A percentile compares a stretch with the other conserved stretches of the same genome.
Conservation (phyloP, 495 filamentous ascomycete species). For the Cercophora samala region DNA sequence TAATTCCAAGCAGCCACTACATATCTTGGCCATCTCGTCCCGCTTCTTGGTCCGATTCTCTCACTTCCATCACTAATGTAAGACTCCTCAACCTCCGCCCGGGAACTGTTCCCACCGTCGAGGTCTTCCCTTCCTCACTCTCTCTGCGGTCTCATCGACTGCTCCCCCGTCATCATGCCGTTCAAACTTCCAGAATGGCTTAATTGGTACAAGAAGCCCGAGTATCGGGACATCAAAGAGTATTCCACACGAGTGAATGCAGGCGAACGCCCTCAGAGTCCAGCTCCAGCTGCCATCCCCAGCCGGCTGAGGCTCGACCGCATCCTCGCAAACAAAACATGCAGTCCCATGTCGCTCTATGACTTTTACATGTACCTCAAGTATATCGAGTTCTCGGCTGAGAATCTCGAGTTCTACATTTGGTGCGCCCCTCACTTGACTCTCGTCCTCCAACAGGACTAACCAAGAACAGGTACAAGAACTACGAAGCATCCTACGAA, state of each 20-base stretch:
- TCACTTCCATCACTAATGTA: not conserved
- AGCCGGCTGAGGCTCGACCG: constrained; percentile 37
- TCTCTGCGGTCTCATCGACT: not conserved
- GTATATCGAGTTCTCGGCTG: constrained; percentile 39
- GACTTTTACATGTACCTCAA: constrained; percentile 45
- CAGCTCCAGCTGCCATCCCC: constrained; percentile 35
- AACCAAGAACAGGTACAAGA: constrained; percentile 25
- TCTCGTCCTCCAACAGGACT: not conserved
- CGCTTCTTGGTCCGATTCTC: not conserved
- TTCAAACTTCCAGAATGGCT: constrained; percentile 35
- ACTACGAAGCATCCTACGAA: constrained; percentile 37
- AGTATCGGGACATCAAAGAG: constrained; percentile 41
- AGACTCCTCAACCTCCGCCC: not conserved
- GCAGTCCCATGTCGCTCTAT: constrained; percentile 40
- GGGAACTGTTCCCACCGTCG: not conserved
- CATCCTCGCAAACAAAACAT: constrained; percentile 43
- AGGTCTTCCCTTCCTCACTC: not conserved
- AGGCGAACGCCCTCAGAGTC: constrained; percentile 31
- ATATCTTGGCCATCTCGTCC: not conserved
- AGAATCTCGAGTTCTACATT: constrained; percentile 67
- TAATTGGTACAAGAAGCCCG: constrained; percentile 45
- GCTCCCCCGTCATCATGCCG: constrained; percentile 19
- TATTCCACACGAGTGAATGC: constrained; percentile 32
- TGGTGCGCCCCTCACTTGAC: constrained; percentile 42
- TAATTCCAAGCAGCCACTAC: not conserved